Percentiles rank a stretch among this genome's conserved stretches.
Conservation (phyloP, 768 basidiomycete species). For the Xerocomus brunneocitrinus region DNA sequence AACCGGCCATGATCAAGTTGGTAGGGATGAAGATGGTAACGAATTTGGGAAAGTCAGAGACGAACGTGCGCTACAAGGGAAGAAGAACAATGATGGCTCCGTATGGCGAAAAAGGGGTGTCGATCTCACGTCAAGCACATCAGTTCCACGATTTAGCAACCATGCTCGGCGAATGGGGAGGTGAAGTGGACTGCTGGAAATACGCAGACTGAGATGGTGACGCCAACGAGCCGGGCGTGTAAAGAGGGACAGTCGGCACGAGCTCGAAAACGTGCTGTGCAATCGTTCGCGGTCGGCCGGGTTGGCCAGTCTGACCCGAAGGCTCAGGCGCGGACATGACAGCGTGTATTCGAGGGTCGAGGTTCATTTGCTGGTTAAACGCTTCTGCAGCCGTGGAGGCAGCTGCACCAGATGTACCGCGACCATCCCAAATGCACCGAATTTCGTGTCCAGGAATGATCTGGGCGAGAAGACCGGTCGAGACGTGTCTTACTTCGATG, state of each 20-base stretch:
- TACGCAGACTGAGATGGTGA: constrained; percentile 52
- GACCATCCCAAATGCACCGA: constrained; percentile 88
- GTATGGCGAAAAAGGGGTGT: not conserved
- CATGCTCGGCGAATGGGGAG: constrained; percentile 52
- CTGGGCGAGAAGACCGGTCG: constrained; percentile 74
- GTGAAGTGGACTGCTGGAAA: constrained; percentile 49
- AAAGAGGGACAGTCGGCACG: constrained; percentile 41
- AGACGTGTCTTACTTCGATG: constrained; percentile 84
- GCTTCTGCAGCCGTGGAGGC: constrained; percentile 31
- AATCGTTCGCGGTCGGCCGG: constrained; percentile 42
- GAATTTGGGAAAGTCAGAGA: not conserved
- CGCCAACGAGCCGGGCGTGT: constrained; percentile 41
- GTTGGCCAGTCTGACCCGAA: constrained; percentile 34
- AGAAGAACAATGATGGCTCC: not conserved
- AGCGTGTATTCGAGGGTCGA: constrained; percentile 82
- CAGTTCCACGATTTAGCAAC: constrained; percentile 26
- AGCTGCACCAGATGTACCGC: constrained; percentile 36
- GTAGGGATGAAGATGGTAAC: not conserved
- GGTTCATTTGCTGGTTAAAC: constrained; percentile 42
- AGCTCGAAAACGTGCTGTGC: constrained; percentile 77
- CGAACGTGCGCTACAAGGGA: not conserved
- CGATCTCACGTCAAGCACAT: not conserved
- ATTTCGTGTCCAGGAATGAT: constrained; percentile 80
- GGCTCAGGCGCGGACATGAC: constrained; percentile 65
- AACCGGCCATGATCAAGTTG: not conserved